phyloP scores from a whole-genome alignment of 495 filamentous ascomycete species.

The Apodospora peruviana region DNA sequence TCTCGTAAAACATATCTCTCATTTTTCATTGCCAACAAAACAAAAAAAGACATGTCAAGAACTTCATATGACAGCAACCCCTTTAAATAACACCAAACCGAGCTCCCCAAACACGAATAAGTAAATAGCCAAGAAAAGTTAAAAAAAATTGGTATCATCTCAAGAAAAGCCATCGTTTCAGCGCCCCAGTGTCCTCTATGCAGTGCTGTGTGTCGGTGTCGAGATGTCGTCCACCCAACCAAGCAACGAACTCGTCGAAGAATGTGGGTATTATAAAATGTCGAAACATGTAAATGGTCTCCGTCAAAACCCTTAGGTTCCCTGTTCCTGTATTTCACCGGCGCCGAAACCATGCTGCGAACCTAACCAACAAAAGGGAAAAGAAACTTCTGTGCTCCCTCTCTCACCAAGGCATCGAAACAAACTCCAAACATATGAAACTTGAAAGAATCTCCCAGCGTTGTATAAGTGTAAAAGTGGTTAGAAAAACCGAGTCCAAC shows the following conservation, averaged over 20 bases:
- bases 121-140: background rate
- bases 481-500: background rate
- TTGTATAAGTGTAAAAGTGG: too few species aligned
- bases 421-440: too few species aligned
- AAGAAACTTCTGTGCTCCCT: too few species aligned
- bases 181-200: slow-evolving; percentile 1
- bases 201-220: background rate
- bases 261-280: background rate
- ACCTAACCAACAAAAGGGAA: too few species aligned
- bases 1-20: slow-evolving; percentile 15
- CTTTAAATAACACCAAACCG: background rate
- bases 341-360: too few species aligned
- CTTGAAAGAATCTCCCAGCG: too few species aligned
- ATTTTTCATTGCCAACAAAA: slow-evolving; percentile 9
- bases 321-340: too few species aligned
- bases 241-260: background rate
- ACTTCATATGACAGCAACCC: background rate
- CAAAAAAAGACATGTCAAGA: slow-evolving; percentile 1
- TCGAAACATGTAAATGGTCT: background rate
- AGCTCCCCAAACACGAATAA: background rate
- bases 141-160: slow-evolving; percentile 5
- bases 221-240: background rate
- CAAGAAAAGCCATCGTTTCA: background rate
- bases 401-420: too few species aligned
- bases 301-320: too few species aligned